phyloP scores from a whole-genome alignment of 176 grass and related monocot genomes.

The Carex kokanica region DNA sequence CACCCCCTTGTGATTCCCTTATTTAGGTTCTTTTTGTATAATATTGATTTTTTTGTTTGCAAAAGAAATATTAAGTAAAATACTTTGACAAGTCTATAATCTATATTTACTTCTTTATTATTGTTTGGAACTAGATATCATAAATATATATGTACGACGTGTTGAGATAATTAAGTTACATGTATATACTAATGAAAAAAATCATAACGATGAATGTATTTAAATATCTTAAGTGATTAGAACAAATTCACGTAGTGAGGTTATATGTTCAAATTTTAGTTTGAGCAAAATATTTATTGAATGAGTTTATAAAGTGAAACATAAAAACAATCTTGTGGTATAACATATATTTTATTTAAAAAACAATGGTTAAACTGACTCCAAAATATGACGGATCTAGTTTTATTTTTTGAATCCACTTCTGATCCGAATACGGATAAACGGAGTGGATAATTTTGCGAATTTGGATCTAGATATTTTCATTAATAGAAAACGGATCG shows the following conservation, averaged over 20 bases:
- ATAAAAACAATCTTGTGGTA: not conserved
- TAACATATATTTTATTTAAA: no score
- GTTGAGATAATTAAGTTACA: not conserved
- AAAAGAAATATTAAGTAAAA: not conserved
- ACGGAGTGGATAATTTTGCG: no score
- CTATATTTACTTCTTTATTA: not conserved
- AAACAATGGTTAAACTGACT: not conserved
- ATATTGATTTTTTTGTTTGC: not conserved
- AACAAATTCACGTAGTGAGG: not conserved
- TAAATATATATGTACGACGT: no score
- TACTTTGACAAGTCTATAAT: not conserved
- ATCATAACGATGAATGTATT: no score
- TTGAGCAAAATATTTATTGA: not conserved
- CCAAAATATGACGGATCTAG: no score
- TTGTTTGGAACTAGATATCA: not conserved
- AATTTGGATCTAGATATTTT: no score
- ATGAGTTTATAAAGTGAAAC: not conserved
- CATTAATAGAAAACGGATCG: no score
- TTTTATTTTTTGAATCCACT: no score
- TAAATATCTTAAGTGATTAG: not conserved
- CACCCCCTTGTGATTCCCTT: not conserved
- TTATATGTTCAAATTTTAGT: not conserved
- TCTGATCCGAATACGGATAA: no score
- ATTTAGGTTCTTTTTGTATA: not conserved
- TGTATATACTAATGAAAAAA: not conserved